Base-by-base conservation (phyloP, 1,139 yeast species). In the Geotrichum macrosporum region DNA sequence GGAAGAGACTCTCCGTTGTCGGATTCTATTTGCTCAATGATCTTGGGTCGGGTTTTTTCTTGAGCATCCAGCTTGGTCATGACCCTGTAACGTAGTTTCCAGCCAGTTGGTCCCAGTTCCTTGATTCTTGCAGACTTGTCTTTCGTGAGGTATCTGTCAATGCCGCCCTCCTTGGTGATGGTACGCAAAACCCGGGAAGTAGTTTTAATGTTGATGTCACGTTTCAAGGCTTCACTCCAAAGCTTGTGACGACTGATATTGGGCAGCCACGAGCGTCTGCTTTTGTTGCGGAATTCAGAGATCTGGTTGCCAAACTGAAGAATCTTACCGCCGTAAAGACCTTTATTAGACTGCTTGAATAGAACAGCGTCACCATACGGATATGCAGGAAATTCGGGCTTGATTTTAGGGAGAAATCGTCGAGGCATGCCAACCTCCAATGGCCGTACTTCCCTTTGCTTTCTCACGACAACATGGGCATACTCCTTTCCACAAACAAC, bases 141-240 rank as follows among this genome's bases (percentile, higher is more conserved):
- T 68, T 92, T 92, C 48, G 80, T 76, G 53, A 92, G 68, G 63
- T 92, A 92, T 57, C 81, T 80, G 63, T 92, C 98, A 53, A 92
- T 73, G 12, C 98, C 98, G 53, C 97, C 97, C 66, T 89, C 97
- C 58, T 80, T 85, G 49, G 85, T 81, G 53, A 92, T 82, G 1
- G 96, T 88, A 59, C 82, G 78, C 61, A 92, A 72, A 3, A 88
- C 96, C 52, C 81, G 77, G 15, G 96, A 77, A n/a, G 89, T 81
- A 27, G 87, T 80, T 53, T 75, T 78, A 46, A 86, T 67, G 44
- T 72, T 72, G 40, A 75, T 46, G 41, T 81, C 69, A 55, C 73
- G 74, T 53, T 79, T 70, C 58, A 92, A 74, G 1, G 84, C 71
- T 57, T 86, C 95, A 53, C 95, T 85, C 94, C 95, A 92, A 42